Percentiles rank a stretch among this genome's conserved stretches.
Evolutionary conservation across 257 asterid genomes (phyloP).

Genomic region (Voacanga thouarsii): DNA sequence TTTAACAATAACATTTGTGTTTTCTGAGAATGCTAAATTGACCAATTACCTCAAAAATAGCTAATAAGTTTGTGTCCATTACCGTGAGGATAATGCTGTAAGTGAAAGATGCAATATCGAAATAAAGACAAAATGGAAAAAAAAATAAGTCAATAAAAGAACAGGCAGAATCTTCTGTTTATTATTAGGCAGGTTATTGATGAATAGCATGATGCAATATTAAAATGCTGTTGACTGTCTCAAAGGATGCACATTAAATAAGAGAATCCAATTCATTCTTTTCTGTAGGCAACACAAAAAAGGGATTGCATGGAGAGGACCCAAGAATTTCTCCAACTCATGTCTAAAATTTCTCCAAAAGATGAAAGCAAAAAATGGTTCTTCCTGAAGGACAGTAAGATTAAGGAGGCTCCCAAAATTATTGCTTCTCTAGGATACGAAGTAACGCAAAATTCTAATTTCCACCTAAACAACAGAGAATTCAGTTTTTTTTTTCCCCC

Average conservation of each 20-base stretch:
- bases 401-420: background rate
- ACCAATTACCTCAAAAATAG: background rate
- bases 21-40: background rate
- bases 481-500: background rate
- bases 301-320: background rate
- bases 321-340: background rate
- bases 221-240: background rate
- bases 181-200: background rate
- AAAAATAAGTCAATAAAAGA: background rate
- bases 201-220: background rate
- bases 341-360: background rate
- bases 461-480: background rate
- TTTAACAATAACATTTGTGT: too few relatives aligned
- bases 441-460: background rate
- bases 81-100: background rate
- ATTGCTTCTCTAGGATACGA: slow-evolving; percentile 2
- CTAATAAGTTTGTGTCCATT: background rate
- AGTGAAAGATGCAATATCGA: background rate
- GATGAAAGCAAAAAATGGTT: slow-evolving; percentile 8
- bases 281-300: background rate
- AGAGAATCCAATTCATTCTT: background rate
- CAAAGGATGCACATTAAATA: background rate
- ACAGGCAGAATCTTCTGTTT: background rate
- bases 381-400: slow-evolving; percentile 6
- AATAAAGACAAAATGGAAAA: background rate